phyloP scores from a whole-genome alignment of 1,139 yeast species.

The Magnusiomyces clavatus region DNA sequence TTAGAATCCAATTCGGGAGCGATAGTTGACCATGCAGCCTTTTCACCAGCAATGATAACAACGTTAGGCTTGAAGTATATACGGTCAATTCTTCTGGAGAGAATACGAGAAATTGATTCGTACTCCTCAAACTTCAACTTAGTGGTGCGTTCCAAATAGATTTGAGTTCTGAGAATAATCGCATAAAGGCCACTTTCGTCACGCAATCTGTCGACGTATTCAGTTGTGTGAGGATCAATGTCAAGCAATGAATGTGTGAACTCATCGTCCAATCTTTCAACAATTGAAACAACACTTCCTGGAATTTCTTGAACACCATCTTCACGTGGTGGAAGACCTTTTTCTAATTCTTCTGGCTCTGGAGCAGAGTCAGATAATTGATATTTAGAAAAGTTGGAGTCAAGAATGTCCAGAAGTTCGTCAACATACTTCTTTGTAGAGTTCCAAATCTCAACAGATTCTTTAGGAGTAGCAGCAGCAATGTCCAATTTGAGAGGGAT shows the following conservation, averaged over 20 bases:
- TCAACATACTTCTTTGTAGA: conserved; percentile 56
- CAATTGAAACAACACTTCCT: conserved; percentile 79
- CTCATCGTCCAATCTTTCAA: conserved; percentile 94
- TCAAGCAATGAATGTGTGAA: conserved; percentile 79
- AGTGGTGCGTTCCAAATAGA: conserved; percentile 61
- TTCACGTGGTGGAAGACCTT: conserved; percentile 55
- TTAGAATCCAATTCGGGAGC: conserved; percentile 29
- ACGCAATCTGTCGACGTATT: conserved; percentile 82
- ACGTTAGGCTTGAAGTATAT: conserved; percentile 85
- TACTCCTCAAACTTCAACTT: conserved; percentile 40
- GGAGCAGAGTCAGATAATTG: conserved; percentile 73
- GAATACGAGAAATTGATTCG: conserved; percentile 51
- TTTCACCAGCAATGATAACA: conserved; percentile 63
- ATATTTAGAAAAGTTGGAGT: conserved; percentile 48
- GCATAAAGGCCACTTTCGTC: conserved; percentile 76
- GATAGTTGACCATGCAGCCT: conserved; percentile 57
- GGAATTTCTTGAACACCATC: conserved; percentile 69
- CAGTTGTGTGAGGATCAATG: conserved; percentile 92
- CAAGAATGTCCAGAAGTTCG: conserved; percentile 59
- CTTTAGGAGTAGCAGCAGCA: conserved; percentile 55
- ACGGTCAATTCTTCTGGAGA: conserved; percentile 83
- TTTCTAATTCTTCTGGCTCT: conserved; percentile 70
- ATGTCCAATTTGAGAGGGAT: conserved; percentile 82
- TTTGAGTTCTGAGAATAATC: conserved; percentile 75
- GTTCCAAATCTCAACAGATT: conserved; percentile 83